Base-by-base conservation (phyloP, 2,329 filamentous ascomycete genomes). In the Clarireedia homoeocarpa region DNA sequence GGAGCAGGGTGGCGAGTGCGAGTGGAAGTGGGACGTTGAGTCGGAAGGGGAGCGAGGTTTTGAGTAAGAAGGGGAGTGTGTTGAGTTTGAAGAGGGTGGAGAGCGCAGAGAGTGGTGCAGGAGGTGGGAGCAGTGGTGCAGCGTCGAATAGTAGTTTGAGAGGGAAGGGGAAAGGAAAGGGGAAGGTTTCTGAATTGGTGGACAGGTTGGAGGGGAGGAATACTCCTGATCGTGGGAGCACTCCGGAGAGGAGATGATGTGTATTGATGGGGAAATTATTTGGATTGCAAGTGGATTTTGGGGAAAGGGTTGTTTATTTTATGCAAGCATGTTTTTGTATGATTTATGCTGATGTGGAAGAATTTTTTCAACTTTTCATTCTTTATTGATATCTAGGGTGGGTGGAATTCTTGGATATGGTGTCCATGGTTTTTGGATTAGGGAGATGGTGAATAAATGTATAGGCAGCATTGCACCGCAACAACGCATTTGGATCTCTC, bases 141-240 rank as follows among this genome's bases (percentile, higher is more conserved):
- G 34, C 30, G 6, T 49, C 30, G 20, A 51, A 55, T 47, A 58
- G 53, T 34, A 34, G 30, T 34, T 12, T 12, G 54, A 62, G 50
- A 30, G 51, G 56, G 14, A 62, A 57, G 27, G 54, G 39, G 2
- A 53, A 58, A 56, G 52, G 53, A 1, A 63, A 63, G 34, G 55
- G 62, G 14, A 62, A 59, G 24, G 65, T 67, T 2, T 49, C 61
- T 26, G 63, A 66, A 42, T 63, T 66, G 54, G 64, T 67, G 6
- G 65, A 66, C 51, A 58, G 58, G 48, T 58, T 66, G 42, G 65
- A 67, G 59, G 56, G 55, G 30, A 48, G 53, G 14, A 44, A 26
- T 50, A 55, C 23, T 27, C 45, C 52, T 7, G 30, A 39, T 20
- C 39, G 79, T 40, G 10, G 52, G 14, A 40, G 38, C 34, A 55